phyloP scores from a whole-genome alignment of 345 rosid species.

The Aurinia saxatilis region DNA sequence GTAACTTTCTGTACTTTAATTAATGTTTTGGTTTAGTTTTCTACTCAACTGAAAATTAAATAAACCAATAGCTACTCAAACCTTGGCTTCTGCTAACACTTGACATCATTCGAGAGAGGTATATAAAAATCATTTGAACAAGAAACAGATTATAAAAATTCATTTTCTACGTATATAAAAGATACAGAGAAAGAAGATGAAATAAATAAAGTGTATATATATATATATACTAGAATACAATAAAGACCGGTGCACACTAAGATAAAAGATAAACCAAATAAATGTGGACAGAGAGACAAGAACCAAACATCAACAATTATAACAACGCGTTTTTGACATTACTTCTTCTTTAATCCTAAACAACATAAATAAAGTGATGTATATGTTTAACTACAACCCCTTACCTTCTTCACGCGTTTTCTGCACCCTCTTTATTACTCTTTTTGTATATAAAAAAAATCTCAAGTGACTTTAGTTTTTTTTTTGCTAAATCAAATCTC shows the following conservation, averaged over 20 bases:
- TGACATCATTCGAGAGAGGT: no score
- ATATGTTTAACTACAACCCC: conserved; percentile 14
- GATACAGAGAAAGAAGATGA: neutral
- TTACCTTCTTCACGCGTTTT: conserved; percentile 34
- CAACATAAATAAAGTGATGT: conserved; percentile 1
- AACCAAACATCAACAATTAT: conserved; percentile 28
- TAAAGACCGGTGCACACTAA: conserved; percentile 3
- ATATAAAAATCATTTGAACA: no score
- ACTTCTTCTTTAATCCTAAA: conserved; percentile 14
- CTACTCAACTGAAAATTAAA: no score
- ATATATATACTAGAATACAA: neutral
- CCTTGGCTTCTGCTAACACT: no score
- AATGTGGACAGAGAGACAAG: conserved; percentile 8
- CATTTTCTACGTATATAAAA: neutral
- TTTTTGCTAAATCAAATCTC: neutral
- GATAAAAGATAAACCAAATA: neutral
- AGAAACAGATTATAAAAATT: no score
- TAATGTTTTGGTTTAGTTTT: no score
- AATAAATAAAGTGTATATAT: neutral
- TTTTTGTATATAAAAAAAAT: neutral
- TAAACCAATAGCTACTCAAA: no score
- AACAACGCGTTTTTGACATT: conserved; percentile 34
- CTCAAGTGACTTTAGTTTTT: neutral
- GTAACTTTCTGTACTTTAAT: no score
- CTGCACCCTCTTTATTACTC: conserved; percentile 11